Percentiles rank a stretch among this genome's conserved stretches.
These are phyloP conservation scores for Yarrowia porcina DNA, from an alignment of 805 yeast genomes.

Conservation along the genomic window DNA sequence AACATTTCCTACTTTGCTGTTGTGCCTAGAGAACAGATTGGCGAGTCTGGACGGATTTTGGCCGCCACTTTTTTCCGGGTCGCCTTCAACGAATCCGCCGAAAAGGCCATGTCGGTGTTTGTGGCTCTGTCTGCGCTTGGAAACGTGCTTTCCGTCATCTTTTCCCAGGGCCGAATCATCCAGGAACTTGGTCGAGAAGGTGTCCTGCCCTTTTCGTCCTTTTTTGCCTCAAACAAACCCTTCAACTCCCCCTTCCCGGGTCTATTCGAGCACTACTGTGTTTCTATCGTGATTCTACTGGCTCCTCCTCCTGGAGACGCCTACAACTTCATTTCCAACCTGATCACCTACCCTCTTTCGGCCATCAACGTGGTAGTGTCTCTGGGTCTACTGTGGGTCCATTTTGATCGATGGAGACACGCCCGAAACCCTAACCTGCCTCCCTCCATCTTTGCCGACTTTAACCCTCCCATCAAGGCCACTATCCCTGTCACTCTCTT, in stretches of 20 bases:
- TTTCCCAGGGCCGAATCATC: constrained; percentile 76
- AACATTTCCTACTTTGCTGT: constrained; percentile 66
- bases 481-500: constrained; percentile 59
- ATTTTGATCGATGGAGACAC: constrained; percentile 46
- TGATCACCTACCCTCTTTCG: constrained; percentile 78
- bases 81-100: constrained; percentile 67
- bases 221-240: constrained; percentile 70
- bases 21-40: constrained; percentile 46
- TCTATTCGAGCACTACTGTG: constrained; percentile 69
- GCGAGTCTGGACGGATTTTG: constrained; percentile 60
- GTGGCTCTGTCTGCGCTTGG: constrained; percentile 81
- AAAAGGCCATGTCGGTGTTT: constrained; percentile 70
- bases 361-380: constrained; percentile 67
- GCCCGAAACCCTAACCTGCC: constrained; percentile 13
- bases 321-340: constrained; percentile 72
- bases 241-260: constrained; percentile 73
- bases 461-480: constrained; percentile 73
- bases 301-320: constrained; percentile 90
- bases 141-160: constrained; percentile 74
- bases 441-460: constrained; percentile 38
- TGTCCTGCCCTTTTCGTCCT: constrained; percentile 64
- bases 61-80: constrained; percentile 73
- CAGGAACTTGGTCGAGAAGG: constrained; percentile 84
- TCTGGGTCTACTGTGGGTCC: constrained; percentile 57
- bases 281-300: constrained; percentile 66